These are phyloP conservation scores for Arxiozyma telluris DNA, from an alignment of 1,139 yeast species.

Conservation along the genomic window DNA sequence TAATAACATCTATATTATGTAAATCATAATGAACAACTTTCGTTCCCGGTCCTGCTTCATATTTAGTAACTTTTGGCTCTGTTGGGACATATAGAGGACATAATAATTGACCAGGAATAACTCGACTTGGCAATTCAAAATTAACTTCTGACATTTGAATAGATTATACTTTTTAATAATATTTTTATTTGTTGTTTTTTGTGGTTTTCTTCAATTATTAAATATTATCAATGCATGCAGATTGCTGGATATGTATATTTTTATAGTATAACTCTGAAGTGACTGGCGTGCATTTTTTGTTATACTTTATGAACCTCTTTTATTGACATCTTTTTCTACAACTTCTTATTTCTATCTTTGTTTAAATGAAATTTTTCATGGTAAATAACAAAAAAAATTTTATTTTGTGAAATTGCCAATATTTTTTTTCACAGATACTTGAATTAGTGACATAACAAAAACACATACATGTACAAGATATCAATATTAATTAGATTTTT, in stretches of 20 bases:
- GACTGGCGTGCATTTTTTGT: neutral
- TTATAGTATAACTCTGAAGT: too few species aligned
- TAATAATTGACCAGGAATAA: slow-evolving; percentile 70
- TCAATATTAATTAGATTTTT: too few species aligned
- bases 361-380: neutral
- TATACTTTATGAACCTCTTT: neutral
- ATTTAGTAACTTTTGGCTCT: slow-evolving; percentile 32
- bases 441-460: neutral
- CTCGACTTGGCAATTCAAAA: slow-evolving; percentile 35
- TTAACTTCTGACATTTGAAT: neutral
- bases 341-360: too few species aligned
- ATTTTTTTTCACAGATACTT: neutral
- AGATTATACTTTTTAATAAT: too few species aligned
- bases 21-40: slow-evolving; percentile 23
- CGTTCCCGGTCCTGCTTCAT: slow-evolving; percentile 43
- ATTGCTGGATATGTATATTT: too few species aligned
- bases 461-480: too few species aligned
- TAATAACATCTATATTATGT: slow-evolving; percentile 38
- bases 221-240: too few species aligned
- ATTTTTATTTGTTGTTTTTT: too few species aligned
- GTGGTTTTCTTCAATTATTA: neutral
- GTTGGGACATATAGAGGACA: slow-evolving; percentile 35
- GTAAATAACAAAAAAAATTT: neutral
- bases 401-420: neutral
- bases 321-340: neutral